Conservation (phyloP, 305 asterid genomes). For the Fraxinus sp. region DNA sequence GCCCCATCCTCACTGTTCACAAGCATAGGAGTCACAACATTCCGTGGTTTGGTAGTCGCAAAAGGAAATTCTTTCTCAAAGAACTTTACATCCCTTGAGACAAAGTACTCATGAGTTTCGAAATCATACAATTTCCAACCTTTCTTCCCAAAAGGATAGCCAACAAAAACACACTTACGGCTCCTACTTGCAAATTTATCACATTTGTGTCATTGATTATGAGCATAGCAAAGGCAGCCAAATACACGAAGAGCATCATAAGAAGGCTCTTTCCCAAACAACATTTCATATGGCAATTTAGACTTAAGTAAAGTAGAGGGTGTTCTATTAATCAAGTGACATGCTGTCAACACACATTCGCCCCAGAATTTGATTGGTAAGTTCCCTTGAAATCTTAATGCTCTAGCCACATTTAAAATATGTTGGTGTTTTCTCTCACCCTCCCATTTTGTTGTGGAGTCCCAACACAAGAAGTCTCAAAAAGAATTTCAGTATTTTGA, state of each 20-base stretch:
- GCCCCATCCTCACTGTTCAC: not conserved
- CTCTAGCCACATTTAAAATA: not conserved
- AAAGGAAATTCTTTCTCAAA: not conserved
- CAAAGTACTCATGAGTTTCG: not conserved
- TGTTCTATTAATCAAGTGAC: not conserved
- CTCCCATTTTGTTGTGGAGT: not conserved
- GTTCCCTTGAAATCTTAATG: not conserved
- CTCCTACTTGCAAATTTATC: constrained; percentile 1
- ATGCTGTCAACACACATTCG: not conserved
- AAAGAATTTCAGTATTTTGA: not conserved
- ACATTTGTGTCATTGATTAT: not conserved
- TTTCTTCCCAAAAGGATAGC: not conserved
- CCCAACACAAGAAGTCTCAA: not conserved
- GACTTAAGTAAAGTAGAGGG: not conserved
- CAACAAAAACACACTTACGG: not conserved
- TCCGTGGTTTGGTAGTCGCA: too few species aligned
- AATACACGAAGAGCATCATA: not conserved
- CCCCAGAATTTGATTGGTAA: not conserved
- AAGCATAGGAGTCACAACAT: not conserved
- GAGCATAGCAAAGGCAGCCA: not conserved
- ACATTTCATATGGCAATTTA: not conserved
- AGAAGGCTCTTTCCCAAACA: not conserved
- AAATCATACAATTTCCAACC: not conserved
- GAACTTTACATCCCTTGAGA: not conserved
- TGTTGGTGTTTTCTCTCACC: not conserved